phyloP scores from a whole-genome alignment of 768 basidiomycete genomes.

The Ramaria rubella region DNA sequence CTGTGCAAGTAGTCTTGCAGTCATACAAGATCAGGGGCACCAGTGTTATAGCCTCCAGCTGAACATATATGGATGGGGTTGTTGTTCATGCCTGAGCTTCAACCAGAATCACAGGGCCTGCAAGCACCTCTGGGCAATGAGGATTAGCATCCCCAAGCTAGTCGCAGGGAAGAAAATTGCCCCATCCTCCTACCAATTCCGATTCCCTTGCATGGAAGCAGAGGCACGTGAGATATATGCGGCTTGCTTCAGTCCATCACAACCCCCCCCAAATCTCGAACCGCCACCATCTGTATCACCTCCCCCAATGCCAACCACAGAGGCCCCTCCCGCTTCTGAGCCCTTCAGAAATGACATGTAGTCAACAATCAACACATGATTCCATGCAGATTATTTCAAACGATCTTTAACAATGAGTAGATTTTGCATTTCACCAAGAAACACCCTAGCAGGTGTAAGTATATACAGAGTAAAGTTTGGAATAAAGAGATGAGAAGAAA shows the following conservation, averaged over 20 bases:
- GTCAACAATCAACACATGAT: too few relatives aligned
- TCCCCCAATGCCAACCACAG: too few relatives aligned
- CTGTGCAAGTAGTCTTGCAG: not conserved
- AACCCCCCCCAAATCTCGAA: not conserved
- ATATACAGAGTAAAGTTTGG: too few relatives aligned
- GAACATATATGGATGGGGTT: not conserved
- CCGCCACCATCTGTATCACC: too few relatives aligned
- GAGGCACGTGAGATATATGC: not conserved
- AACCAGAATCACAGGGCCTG: not conserved
- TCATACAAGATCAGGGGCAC: not conserved
- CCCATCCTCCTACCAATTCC: not conserved
- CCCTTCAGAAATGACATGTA: too few relatives aligned
- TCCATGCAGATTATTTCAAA: too few relatives aligned
- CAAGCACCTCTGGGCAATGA: constrained; percentile 3
- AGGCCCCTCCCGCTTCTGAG: too few relatives aligned
- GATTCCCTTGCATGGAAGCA: not conserved
- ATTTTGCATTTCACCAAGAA: too few relatives aligned
- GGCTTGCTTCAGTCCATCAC: not conserved
- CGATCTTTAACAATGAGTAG: too few relatives aligned
- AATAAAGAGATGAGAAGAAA: too few relatives aligned
- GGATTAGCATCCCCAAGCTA: not conserved
- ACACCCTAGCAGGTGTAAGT: too few relatives aligned
- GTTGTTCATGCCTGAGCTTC: not conserved
- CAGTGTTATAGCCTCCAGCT: not conserved
- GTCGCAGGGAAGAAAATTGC: not conserved